phyloP scores from a whole-genome alignment of 2,329 filamentous ascomycete genomes.

The Rhynchosporium secalis region DNA sequence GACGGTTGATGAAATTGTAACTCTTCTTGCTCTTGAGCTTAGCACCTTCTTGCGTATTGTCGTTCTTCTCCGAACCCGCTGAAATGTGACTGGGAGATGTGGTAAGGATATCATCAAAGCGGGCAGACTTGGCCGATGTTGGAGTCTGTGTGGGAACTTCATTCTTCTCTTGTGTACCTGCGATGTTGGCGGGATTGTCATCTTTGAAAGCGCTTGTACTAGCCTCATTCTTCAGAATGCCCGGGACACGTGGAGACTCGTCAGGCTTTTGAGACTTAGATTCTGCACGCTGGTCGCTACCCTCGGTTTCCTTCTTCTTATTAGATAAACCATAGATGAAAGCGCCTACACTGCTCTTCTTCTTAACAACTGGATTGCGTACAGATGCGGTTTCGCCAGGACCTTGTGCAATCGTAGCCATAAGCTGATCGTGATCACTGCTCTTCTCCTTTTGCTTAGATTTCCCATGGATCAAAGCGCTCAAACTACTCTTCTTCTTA shows the following conservation, averaged over 20 bases:
- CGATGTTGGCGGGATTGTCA: neutral
- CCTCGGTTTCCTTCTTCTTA: too few relatives aligned
- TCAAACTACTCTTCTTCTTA: too few relatives aligned
- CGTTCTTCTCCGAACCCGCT: neutral
- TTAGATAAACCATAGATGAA: too few relatives aligned
- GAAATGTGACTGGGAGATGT: neutral
- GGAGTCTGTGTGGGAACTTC: neutral
- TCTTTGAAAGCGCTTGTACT: neutral
- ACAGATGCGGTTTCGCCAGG: too few relatives aligned
- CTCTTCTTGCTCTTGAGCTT: conserved; percentile 3
- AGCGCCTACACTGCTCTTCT: too few relatives aligned
- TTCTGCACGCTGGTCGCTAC: neutral
- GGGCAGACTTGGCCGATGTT: neutral
- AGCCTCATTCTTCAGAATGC: conserved; percentile 6
- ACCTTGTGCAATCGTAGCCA: too few relatives aligned
- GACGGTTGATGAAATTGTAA: neutral
- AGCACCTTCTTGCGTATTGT: neutral
- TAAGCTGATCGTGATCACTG: too few relatives aligned
- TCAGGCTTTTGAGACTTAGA: neutral
- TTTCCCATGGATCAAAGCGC: too few relatives aligned
- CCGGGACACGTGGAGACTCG: neutral
- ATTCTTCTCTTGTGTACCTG: neutral
- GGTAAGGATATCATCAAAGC: neutral
- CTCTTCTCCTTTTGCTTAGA: too few relatives aligned
- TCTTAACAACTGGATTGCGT: too few relatives aligned